Percentiles rank a stretch among this genome's conserved stretches.
These are phyloP conservation scores for maize (Zea mays) DNA, from an alignment of 176 grass and related monocot species.

Conservation along the genomic window DNA sequence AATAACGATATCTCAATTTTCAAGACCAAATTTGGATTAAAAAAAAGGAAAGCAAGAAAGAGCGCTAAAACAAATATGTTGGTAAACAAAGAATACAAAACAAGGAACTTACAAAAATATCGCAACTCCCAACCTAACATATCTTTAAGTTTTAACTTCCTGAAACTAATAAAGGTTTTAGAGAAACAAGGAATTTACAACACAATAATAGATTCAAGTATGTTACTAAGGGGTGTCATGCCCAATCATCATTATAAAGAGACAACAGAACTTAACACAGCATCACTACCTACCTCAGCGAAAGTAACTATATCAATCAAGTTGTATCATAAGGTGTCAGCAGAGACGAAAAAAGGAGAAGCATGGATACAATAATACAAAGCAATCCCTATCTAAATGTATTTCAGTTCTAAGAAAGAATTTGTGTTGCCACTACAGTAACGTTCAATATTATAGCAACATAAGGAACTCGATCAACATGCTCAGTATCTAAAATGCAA, in stretches of 20 bases:
- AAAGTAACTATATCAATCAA: slow-evolving; percentile 22
- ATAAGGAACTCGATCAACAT: not conserved
- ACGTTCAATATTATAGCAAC: not conserved
- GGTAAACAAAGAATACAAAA: slow-evolving; percentile 25
- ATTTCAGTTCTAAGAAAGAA: not conserved
- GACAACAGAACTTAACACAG: slow-evolving; percentile 8
- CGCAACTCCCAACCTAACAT: not conserved
- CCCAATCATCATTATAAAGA: slow-evolving; percentile 6
- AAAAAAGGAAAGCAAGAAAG: not conserved
- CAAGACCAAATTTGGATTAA: not conserved
- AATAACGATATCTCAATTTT: not conserved
- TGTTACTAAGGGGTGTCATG: slow-evolving; percentile 15
- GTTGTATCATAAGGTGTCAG: not conserved
- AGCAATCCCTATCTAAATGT: not conserved
- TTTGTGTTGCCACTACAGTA: not conserved
- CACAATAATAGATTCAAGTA: not conserved
- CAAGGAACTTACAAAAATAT: slow-evolving; percentile 19
- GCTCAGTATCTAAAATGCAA: too few species aligned
- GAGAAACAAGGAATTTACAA: slow-evolving; percentile 1
- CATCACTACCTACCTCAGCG: slow-evolving; percentile 14
- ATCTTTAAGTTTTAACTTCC: slow-evolving; percentile 13
- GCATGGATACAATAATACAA: not conserved
- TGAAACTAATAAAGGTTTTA: not conserved
- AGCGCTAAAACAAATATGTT: slow-evolving; percentile 26
- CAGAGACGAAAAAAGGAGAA: not conserved